Evolutionary conservation across 2,329 filamentous ascomycete species (phyloP).

Genomic region (Phoma sp.): DNA sequence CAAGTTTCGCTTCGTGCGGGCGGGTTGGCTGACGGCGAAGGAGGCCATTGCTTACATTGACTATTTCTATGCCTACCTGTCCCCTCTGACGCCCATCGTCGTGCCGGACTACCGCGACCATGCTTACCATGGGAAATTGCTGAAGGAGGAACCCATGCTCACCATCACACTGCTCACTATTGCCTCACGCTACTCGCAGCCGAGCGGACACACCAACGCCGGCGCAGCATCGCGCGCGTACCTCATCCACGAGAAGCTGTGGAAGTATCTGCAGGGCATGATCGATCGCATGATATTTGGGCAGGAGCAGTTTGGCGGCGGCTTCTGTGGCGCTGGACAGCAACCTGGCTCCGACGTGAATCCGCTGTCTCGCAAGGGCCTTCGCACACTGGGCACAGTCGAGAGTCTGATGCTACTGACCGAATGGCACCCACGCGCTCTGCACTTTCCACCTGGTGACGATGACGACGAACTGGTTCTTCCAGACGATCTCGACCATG

Average conservation of each 20-base stretch:
- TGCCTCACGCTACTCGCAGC: conserved; percentile 81
- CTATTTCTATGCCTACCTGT: conserved; percentile 93
- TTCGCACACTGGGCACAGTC: conserved; percentile 89
- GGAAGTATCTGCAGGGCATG: conserved; percentile 93
- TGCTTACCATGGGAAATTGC: conserved; percentile 76
- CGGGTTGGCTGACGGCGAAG: conserved; percentile 92
- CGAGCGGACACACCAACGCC: conserved; percentile 71
- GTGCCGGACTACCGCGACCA: conserved; percentile 87
- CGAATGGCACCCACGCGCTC: conserved; percentile 93
- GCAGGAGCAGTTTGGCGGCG: conserved; percentile 92
- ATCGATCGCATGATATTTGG: conserved; percentile 95
- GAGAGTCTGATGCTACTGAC: conserved; percentile 93
- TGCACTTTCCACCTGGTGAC: conserved; percentile 84
- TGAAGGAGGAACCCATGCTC: conserved; percentile 91
- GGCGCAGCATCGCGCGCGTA: conserved; percentile 80
- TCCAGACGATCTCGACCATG: conserved; percentile 71
- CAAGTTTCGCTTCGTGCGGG: conserved; percentile 90
- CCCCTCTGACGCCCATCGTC: conserved; percentile 90
- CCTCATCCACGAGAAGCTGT: conserved; percentile 92
- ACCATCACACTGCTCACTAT: conserved; percentile 91
- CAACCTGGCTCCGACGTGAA: conserved; percentile 70
- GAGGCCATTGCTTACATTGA: conserved; percentile 94
- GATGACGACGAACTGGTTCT: conserved; percentile 68
- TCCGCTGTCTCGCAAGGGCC: conserved; percentile 65
- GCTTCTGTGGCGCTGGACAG: conserved; percentile 77